Base-by-base conservation (phyloP, 1,284 basidiomycete genomes). In the Athelia psychrophila region DNA sequence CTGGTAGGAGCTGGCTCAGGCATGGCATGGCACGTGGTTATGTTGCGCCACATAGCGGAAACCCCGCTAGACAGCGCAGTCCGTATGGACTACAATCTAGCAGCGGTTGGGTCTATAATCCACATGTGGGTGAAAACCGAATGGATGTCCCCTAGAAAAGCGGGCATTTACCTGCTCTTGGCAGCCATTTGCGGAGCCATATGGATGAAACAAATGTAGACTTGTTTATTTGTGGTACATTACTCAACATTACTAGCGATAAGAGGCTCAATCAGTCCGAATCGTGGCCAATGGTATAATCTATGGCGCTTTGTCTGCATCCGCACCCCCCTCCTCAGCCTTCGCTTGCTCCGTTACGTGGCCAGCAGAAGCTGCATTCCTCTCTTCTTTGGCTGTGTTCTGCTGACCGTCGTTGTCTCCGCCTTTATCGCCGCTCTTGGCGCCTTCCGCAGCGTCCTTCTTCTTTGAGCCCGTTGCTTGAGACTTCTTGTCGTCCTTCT, bases 11-110 rank as follows among this genome's bases (percentile, higher is more conserved):
- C 80, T 1, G 76, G 83, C 2, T 63, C 75, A 10, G 66, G 64
- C 16, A 66, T 79, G 63, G 78, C 84, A 2, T 87, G 84, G 85
- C 84, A 88, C 63, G 60, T 63, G n/a, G 67, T 83, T 16, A 66
- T 64, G 52, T 78, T 88, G 58, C 71, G 79, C 51, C 60, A 60
- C n/a, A 61, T 81, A 33, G 78, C 82, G 3, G 72, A 60, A 19
- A 63, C 62, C 16, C 48, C 47, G 16, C 15, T 40, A 3, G 25
- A 38, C 16, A 20, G 22, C 44, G 40, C 46, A 23, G 54, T 60
- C n/a, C 42, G 44, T 8, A 59, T 68, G 8, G 58, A 72, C 49
- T 66, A 68, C 56, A 55, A 52, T n/a, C 58, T 76, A 54, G 68
- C 67, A 30, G 68, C 68, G 9, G 25, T 77, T 19, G 63, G 59